Base-by-base conservation (phyloP, 2,329 filamentous ascomycete species). In the Myriosclerotinia duriaeana region DNA sequence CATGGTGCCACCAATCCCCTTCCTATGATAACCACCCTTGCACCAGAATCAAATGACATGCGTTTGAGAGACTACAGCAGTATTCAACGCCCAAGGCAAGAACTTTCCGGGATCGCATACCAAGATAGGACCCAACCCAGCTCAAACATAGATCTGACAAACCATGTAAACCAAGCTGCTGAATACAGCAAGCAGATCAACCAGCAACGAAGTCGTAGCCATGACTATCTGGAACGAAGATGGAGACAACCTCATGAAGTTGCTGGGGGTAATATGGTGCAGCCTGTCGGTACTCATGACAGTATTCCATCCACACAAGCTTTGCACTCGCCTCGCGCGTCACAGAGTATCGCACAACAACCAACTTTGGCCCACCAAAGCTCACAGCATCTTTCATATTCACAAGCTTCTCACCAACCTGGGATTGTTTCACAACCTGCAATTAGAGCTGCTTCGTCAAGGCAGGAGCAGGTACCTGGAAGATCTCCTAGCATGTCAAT, bases 171-270 rank as follows among this genome's bases (percentile, higher is more conserved):
- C 61, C 92, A 96, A 70, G 90, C 94, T 22, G 92, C 92, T 67
- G 94, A 98, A 72, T 96, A 90, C 80, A 98, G 94, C 80, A 92
- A 95, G 73, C 85, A 86, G 56, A 83, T 98, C 62, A 92, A 90
- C 74, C 86, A 90, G 72, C 90, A 93, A 77, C 89, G 94, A 67
- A 87, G 87, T 50, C 89, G 90, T 78, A 90, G 95, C 67, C 86
- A 84, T 67, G 89, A 93, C 67, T 96, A 92, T 72, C 82, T 96
- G 70, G 88, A 94, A 65, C 88, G 87, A 65, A 85, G 93, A 71
- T 98, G 93, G 90, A 86, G 89, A 70, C 85, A 90, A 69, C 89
- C 91, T 14, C 93, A 96, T 71, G 92, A 97, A 75, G 87, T 90
- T 67, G 88, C 91, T 26, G 80, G 83, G n/a, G 80, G 73, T 52